Percentiles rank a stretch among this genome's conserved stretches.
These are phyloP conservation scores for Hansenula lynferdii DNA, from an alignment of 1,139 yeast genomes.

Conservation along the genomic window DNA sequence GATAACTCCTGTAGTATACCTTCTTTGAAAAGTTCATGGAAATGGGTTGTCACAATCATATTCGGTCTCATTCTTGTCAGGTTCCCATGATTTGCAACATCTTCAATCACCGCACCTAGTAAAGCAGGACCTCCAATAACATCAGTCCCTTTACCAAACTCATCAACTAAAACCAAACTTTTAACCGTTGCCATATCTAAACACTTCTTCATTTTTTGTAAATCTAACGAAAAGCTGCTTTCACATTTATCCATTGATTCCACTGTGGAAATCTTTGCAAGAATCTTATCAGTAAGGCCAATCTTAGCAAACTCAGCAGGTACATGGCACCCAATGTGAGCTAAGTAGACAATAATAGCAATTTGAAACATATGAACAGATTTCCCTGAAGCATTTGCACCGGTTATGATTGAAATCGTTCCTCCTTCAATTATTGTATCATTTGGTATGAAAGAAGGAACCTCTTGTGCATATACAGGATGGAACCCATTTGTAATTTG, in stretches of 20 bases:
- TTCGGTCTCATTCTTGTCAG: slow-evolving; percentile 25
- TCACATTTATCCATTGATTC: slow-evolving; percentile 38
- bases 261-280: slow-evolving; percentile 37
- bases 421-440: slow-evolving; percentile 26
- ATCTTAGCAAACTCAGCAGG: slow-evolving; percentile 40
- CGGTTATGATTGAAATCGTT: slow-evolving; percentile 33
- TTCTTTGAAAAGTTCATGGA: slow-evolving; percentile 33
- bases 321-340: slow-evolving; percentile 45
- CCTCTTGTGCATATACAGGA: slow-evolving; percentile 35
- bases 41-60: slow-evolving; percentile 38
- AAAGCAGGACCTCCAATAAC: slow-evolving; percentile 40
- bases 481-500: slow-evolving; percentile 30
- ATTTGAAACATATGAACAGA: slow-evolving; percentile 40
- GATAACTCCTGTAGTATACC: slow-evolving; percentile 15
- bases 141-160: slow-evolving; percentile 50
- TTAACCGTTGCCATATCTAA: slow-evolving; percentile 30
- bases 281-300: slow-evolving; percentile 38
- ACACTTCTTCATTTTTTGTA: slow-evolving; percentile 39
- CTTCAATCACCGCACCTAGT: slow-evolving; percentile 33
- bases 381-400: slow-evolving; percentile 51
- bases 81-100: slow-evolving; percentile 20
- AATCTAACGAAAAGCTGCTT: slow-evolving; percentile 43
- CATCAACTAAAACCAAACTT: slow-evolving; percentile 42
- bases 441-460: slow-evolving; percentile 33
- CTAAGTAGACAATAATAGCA: slow-evolving; percentile 38